Evolutionary conservation across 345 rosid species (phyloP).

Genomic region (Zanthoxylum bungeanum): DNA sequence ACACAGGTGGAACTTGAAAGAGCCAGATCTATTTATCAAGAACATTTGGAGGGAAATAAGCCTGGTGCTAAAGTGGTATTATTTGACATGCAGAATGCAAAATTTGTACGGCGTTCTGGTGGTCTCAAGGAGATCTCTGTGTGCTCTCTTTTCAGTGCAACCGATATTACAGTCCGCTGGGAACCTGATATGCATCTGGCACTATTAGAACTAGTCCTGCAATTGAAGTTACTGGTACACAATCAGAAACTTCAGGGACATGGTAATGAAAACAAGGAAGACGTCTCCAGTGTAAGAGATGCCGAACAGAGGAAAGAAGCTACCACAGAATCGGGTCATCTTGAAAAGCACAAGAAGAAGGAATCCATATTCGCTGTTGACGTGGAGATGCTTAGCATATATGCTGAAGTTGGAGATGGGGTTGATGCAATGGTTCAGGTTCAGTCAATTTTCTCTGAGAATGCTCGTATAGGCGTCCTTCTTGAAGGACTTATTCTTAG

Average conservation of each 20-base stretch:
- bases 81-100: constrained; percentile 82
- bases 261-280: constrained; percentile 32
- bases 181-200: constrained; percentile 91
- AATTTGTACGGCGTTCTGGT: constrained; percentile 84
- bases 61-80: constrained; percentile 54
- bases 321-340: constrained; percentile 35
- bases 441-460: constrained; percentile 97
- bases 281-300: constrained; percentile 36
- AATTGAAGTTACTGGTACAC: constrained; percentile 52
- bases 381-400: constrained; percentile 72
- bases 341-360: constrained; percentile 65
- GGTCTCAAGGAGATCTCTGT: constrained; percentile 82
- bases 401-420: constrained; percentile 93
- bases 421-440: constrained; percentile 73
- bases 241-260: constrained; percentile 56
- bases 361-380: constrained; percentile 96
- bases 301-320: constrained; percentile 44
- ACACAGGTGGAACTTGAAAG: constrained; percentile 89
- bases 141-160: constrained; percentile 95
- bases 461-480: constrained; percentile 90
- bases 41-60: constrained; percentile 52
- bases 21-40: constrained; percentile 80
- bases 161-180: constrained; percentile 79
- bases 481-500: constrained; percentile 79
- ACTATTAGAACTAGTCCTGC: constrained; percentile 69